phyloP scores from a whole-genome alignment of 352 stramenopile genomes.

The Phytophthora vignae region DNA sequence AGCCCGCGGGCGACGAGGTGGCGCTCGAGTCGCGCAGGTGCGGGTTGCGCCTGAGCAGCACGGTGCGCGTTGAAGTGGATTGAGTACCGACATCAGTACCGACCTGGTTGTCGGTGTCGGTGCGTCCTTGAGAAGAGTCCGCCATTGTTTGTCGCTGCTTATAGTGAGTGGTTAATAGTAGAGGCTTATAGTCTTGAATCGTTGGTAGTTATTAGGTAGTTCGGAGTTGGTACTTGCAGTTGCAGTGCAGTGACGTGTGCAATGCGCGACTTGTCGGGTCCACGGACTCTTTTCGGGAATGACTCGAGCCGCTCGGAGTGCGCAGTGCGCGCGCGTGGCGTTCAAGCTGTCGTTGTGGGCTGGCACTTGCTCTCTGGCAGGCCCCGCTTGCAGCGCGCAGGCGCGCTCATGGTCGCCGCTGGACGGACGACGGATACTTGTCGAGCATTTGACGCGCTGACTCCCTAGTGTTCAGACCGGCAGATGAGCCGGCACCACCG shows the following conservation, averaged over 20 bases:
- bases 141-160: constrained; percentile 25
- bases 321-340: not conserved
- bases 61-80: not conserved
- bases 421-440: constrained; percentile 24
- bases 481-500: constrained; percentile 26
- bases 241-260: constrained; percentile 10
- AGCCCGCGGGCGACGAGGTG: constrained; percentile 26
- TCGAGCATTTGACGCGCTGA: constrained; percentile 23
- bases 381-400: not conserved
- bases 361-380: no score
- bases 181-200: not conserved
- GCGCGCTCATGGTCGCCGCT: constrained; percentile 1
- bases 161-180: constrained; percentile 5
- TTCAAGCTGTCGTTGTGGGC: no score
- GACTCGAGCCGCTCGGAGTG: constrained; percentile 7
- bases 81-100: not conserved
- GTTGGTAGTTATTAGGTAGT: not conserved
- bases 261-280: constrained; percentile 21
- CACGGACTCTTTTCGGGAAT: constrained; percentile 40
- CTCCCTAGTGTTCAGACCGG: constrained; percentile 29
- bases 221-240: not conserved
- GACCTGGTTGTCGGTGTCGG: constrained; percentile 6
- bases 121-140: constrained; percentile 20
- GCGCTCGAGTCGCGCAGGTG: constrained; percentile 22
- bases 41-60: constrained; percentile 38